Base-by-base conservation (phyloP, 768 basidiomycete genomes). In the Suillus americanus region DNA sequence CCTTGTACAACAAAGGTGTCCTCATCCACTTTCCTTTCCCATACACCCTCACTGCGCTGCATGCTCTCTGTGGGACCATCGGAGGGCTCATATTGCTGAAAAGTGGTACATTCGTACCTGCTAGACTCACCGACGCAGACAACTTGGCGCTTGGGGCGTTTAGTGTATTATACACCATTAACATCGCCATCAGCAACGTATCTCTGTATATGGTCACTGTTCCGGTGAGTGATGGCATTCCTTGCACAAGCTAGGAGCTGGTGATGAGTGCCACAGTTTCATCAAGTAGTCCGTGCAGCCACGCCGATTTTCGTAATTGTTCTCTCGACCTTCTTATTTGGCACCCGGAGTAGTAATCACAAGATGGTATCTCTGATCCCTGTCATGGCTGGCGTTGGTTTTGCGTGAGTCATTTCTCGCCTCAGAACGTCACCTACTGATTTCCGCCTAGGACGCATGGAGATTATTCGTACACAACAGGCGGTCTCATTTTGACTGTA, bases 21-120 rank as follows among this genome's bases (percentile, higher is more conserved):
- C 87, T 99, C 66, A 89, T 92, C 61, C 86, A 85, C 63, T 99
- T 99, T 73, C 97, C 97, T 0, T 99, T 94, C 71, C 96, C 97
- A 2, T 99, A 98, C 81, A 92, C 94, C 2, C 84, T 99, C 28
- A 98, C 97, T 2, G 95, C 95, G 7, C 69, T 97, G 6, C 97
- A 99, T 72, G 90, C 97, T 4, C 80, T 98, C 14, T 92, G 89
- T 67, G 94, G 95, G 0, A 85, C 89, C 30, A 76, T 92, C 20
- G 97, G 97, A 14, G 91, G 91, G n/a, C 83, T 83, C 65, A 63
- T 89, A 28, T 82, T 94, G 2, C 78, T 90, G 18, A 81, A 84
- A 54, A 76, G 80, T 45, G 86, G 87, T 1, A 67, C 80, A 23
- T 93, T 89, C 72, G 80, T 78, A 0, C 88, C 89, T 18, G 83